Evolutionary conservation across 78 protist genomes (phyloP), one percentile per base, ranked within the genome.

Genomic region (Mastigamoeba balamuthi): DNA sequence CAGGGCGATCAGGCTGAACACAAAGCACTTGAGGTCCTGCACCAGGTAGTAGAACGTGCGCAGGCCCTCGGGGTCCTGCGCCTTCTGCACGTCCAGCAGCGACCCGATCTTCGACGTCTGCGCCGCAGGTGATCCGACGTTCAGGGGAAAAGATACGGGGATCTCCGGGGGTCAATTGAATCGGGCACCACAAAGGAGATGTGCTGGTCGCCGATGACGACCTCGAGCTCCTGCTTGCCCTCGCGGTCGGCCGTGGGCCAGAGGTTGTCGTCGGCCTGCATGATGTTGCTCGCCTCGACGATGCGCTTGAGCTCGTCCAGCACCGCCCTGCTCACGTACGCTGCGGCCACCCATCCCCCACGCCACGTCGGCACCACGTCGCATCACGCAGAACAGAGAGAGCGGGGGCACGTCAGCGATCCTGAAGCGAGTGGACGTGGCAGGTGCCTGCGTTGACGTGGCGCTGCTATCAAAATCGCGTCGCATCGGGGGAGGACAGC

Each of bases 31-130:
- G 33, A 97, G 68, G 65, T 97, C 99, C 83, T 94, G 98, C 37
- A 91, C 92, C 35, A 97, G 75, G 82, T 93, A 97, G 88, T 93
- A 95, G 80, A 95, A 95, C 27, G 78, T 80, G 36, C 88, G 79
- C 52, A 97, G 89, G 23, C 98, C 99, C 28, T 95, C 98, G 8
- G 98, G 97, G 65, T 97, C 99, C 73, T 89, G 68, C 53, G 87
- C 36, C 37, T 68, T 82, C 78, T 92, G 87, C 27, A 92, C 88
- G 8, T 91, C 94, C 35, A 85, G 35, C 40, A 92, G 63, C n/a
- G 92, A 78, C 6, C 94, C 93, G 66, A 94, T 89, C 70, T 89
- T 94, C 29, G 90, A 40, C n/a, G 97, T 94, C 90, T 80, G 33
- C 5, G 0, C 4, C 6, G 33, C 17, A 66, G n/a, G 1, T 42